A percentile compares a stretch with the other conserved stretches of the same genome.
These are phyloP conservation scores for Exophiala oligosperma DNA, from an alignment of 2,329 filamentous ascomycete species.

Conservation along the genomic window DNA sequence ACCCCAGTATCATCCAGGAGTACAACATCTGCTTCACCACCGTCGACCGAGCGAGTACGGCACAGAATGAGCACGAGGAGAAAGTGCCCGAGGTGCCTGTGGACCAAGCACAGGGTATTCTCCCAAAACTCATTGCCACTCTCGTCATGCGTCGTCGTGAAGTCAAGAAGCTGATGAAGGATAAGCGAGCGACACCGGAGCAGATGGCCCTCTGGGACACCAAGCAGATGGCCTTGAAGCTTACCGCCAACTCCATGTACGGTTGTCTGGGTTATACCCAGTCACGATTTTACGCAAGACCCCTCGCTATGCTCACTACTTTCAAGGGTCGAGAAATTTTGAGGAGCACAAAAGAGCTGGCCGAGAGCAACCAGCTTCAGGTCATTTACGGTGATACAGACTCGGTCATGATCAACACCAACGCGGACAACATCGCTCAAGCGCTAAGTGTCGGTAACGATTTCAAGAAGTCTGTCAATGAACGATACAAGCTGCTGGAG, in stretches of 20 bases:
- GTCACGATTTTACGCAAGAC: slow-evolving; percentile 94
- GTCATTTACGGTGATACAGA: slow-evolving; percentile 99
- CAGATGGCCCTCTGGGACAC: slow-evolving; percentile 96
- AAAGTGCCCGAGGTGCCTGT: slow-evolving; percentile 76
- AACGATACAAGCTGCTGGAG: slow-evolving; percentile 86
- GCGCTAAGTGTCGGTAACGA: slow-evolving; percentile 89
- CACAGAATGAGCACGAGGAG: slow-evolving; percentile 74
- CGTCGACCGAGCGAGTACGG: slow-evolving; percentile 70
- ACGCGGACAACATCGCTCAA: slow-evolving; percentile 88
- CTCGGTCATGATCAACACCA: slow-evolving; percentile 99
- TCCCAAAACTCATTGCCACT: slow-evolving; percentile 87
- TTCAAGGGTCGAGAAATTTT: slow-evolving; percentile 98
- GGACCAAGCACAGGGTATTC: slow-evolving; percentile 76
- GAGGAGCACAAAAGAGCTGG: slow-evolving; percentile 90
- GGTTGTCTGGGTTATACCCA: slow-evolving; percentile 96
- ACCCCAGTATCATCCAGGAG: slow-evolving; percentile 98
- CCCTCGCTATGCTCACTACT: slow-evolving; percentile 91
- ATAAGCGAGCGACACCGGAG: slow-evolving; percentile 80
- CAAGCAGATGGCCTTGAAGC: slow-evolving; percentile 92
- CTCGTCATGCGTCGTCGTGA: slow-evolving; percentile 85
- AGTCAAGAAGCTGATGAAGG: slow-evolving; percentile 97
- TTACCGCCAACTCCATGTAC: slow-evolving; percentile 99
- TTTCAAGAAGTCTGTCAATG: slow-evolving; percentile 94
- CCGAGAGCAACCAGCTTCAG: slow-evolving; percentile 84
- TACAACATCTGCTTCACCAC: slow-evolving; percentile 99